Conservation (phyloP, 495 filamentous ascomycete species). For the Neurospora sp. region DNA sequence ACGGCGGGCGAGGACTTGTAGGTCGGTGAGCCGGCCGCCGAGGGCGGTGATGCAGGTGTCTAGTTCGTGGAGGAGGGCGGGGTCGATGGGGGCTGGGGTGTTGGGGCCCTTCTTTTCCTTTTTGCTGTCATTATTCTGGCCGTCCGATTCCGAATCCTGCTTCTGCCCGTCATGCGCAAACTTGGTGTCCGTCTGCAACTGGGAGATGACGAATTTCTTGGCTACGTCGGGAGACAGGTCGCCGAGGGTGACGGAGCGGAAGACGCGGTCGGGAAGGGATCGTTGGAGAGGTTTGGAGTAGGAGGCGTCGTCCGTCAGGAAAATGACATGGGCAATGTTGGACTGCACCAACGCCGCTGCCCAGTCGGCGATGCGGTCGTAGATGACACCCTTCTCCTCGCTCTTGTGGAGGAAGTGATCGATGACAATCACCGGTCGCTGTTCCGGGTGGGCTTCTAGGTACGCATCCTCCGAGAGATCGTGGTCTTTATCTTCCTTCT, state of each 20-base stretch:
- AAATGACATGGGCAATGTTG: conserved; percentile 94
- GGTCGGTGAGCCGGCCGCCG: conserved; percentile 84
- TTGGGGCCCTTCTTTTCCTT: background rate
- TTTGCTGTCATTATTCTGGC: background rate
- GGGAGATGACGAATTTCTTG: conserved; percentile 80
- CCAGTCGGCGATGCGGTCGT: conserved; percentile 89
- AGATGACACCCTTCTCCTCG: conserved; percentile 61
- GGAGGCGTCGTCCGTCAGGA: conserved; percentile 86
- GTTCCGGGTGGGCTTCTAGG: conserved; percentile 82
- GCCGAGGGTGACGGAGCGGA: conserved; percentile 72
- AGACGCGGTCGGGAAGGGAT: conserved; percentile 82
- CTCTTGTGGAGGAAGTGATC: conserved; percentile 88
- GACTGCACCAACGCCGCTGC: conserved; percentile 74
- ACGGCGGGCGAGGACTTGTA: conserved; percentile 85
- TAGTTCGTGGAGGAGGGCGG: conserved; percentile 41
- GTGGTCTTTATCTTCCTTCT: conserved; percentile 64
- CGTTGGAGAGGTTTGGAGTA: conserved; percentile 83
- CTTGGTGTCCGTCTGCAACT: conserved; percentile 44
- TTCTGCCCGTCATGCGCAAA: background rate
- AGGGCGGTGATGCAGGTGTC: conserved; percentile 73
- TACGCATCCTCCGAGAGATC: conserved; percentile 75
- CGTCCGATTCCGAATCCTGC: conserved; percentile 11
- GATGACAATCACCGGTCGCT: conserved; percentile 75
- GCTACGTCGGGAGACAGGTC: conserved; percentile 80
- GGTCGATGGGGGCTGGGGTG: conserved; percentile 35